These are phyloP conservation scores for Pichia sp. DNA, from an alignment of 1,139 yeast species.

Conservation along the genomic window DNA sequence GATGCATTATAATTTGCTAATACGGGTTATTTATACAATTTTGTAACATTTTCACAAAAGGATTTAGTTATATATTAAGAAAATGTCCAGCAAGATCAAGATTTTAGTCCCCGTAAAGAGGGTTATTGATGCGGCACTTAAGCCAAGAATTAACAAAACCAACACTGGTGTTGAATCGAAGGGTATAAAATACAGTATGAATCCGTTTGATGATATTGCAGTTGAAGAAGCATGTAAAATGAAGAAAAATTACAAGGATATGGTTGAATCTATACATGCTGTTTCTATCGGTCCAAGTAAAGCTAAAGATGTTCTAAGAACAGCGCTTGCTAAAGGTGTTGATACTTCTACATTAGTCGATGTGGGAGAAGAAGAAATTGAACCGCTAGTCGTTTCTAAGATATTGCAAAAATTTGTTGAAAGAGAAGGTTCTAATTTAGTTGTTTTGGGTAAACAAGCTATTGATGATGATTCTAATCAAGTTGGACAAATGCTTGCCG, in stretches of 20 bases:
- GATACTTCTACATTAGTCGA: constrained; percentile 81
- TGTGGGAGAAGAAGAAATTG: constrained; percentile 61
- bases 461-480: constrained; percentile 93
- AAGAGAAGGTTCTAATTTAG: constrained; percentile 64
- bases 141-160: constrained; percentile 87
- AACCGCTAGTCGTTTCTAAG: constrained; percentile 91
- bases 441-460: constrained; percentile 91
- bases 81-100: constrained; percentile 35
- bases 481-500: constrained; percentile 98
- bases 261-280: constrained; percentile 81
- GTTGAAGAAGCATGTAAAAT: constrained; percentile 85
- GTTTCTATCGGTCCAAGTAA: constrained; percentile 88
- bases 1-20: too few relatives aligned
- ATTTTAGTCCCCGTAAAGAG: constrained; percentile 92
- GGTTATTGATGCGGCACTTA: constrained; percentile 88
- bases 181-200: constrained; percentile 89
- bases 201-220: constrained; percentile 97
- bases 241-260: constrained; percentile 59
- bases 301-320: constrained; percentile 81
- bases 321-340: constrained; percentile 92
- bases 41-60: too few relatives aligned
- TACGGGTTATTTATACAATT: too few relatives aligned
- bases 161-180: constrained; percentile 82
- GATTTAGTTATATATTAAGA: too few relatives aligned
- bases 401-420: constrained; percentile 69